A percentile compares a stretch with the other conserved stretches of the same genome.
phyloP scores from a whole-genome alignment of 2,329 filamentous ascomycete genomes.

The Fusarium bulbicola region DNA sequence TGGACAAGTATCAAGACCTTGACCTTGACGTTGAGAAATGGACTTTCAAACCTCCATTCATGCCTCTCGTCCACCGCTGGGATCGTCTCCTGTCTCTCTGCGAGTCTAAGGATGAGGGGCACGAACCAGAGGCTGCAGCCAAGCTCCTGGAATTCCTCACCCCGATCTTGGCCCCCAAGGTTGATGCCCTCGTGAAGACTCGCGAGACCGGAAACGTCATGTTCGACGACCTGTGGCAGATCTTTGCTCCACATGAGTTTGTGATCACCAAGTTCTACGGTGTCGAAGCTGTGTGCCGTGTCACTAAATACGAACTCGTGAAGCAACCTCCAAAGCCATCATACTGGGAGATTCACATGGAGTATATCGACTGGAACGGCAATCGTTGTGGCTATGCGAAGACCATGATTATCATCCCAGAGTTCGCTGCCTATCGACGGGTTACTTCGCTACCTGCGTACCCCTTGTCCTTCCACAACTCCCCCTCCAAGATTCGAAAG shows the following conservation, averaged over 20 bases:
- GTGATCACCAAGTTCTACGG: conserved; percentile 46
- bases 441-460: conserved; percentile 43
- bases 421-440: conserved; percentile 40
- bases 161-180: conserved; percentile 42
- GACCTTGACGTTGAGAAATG: conserved; percentile 6
- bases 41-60: conserved; percentile 17
- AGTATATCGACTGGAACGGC: conserved; percentile 51
- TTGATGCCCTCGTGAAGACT: conserved; percentile 40
- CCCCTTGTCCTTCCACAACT: conserved; percentile 41
- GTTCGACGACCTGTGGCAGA: conserved; percentile 47
- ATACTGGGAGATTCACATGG: conserved; percentile 42
- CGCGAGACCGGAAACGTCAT: conserved; percentile 44
- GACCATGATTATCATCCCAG: conserved; percentile 35
- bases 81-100: not conserved
- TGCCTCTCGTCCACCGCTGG: conserved; percentile 23
- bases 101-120: not conserved
- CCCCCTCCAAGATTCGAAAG: conserved; percentile 37
- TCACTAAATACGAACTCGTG: conserved; percentile 42
- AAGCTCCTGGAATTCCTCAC: conserved; percentile 44
- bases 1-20: conserved; percentile 15
- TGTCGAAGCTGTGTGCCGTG: conserved; percentile 49
- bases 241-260: conserved; percentile 47
- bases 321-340: accelerated
- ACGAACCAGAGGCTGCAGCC: not conserved
- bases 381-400: conserved; percentile 43